Evolutionary conservation across 768 basidiomycete species (phyloP).

Genomic region (Pisolithus sp.): DNA sequence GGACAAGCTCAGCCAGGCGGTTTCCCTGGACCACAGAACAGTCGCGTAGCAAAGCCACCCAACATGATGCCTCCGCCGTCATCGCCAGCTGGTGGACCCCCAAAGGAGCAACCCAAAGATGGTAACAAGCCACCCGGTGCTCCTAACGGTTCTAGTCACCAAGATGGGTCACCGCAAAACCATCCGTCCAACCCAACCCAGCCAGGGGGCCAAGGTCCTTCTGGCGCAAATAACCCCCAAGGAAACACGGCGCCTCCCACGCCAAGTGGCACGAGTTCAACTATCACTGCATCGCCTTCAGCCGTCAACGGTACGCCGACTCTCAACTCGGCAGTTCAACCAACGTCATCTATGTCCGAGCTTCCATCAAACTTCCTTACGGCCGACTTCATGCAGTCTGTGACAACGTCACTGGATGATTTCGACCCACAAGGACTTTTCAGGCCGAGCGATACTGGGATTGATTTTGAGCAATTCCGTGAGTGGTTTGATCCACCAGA

Average conservation of each 20-base stretch:
- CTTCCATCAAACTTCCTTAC: constrained; percentile 17
- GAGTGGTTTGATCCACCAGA: constrained; percentile 57
- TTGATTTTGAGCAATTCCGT: constrained; percentile 69
- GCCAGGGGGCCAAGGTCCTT: constrained; percentile 18
- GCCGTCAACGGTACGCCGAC: constrained; percentile 28
- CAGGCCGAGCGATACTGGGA: constrained; percentile 35
- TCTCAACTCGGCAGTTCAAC: constrained; percentile 20
- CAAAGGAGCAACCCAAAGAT: constrained; percentile 28
- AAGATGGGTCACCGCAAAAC: constrained; percentile 41
- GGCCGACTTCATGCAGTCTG: constrained; percentile 42
- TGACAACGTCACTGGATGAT: constrained; percentile 35
- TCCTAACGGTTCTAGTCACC: constrained; percentile 22
- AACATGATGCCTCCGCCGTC: constrained; percentile 48
- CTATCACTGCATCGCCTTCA: constrained; percentile 35
- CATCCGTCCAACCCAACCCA: constrained; percentile 23
- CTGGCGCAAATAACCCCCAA: constrained; percentile 15
- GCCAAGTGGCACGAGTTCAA: constrained; percentile 27
- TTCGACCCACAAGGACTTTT: constrained; percentile 34
- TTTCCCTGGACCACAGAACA: constrained; percentile 30
- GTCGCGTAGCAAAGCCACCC: constrained; percentile 31
- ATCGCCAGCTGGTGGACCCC: constrained; percentile 36
- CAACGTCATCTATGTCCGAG: constrained; percentile 21
- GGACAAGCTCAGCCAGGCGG: constrained; percentile 28
- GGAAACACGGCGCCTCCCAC: constrained; percentile 33
- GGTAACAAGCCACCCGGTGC: constrained; percentile 25